These are phyloP conservation scores for Calonectria leucothoes DNA, from an alignment of 2,329 filamentous ascomycete species.

Conservation along the genomic window DNA sequence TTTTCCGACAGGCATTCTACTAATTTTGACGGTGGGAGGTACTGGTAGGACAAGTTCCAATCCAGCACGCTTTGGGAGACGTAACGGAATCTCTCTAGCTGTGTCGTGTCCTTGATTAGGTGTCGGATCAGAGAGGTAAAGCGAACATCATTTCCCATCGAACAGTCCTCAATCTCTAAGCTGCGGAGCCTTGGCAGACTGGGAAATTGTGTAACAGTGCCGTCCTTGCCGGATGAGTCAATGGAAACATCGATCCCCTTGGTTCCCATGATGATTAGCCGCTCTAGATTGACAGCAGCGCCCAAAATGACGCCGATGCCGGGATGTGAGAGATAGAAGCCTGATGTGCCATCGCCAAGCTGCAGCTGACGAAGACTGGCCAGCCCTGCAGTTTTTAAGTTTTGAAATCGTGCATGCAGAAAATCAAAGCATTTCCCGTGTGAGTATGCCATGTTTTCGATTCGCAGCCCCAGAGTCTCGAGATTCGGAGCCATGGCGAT, in stretches of 20 bases:
- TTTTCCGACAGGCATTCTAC: neutral
- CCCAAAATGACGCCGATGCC: neutral
- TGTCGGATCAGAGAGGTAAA: neutral
- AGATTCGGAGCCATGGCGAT: neutral
- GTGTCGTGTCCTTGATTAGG: neutral
- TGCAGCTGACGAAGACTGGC: neutral
- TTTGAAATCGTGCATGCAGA: neutral
- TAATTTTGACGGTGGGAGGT: neutral
- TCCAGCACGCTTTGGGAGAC: neutral
- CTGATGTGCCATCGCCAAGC: neutral
- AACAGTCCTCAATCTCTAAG: neutral
- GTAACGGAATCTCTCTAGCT: neutral
- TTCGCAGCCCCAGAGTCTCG: neutral
- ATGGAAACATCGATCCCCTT: neutral
- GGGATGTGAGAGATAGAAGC: neutral
- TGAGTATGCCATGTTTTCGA: neutral
- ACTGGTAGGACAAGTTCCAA: neutral
- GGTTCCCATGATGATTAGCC: neutral
- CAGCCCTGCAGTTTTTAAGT: neutral
- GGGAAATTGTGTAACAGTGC: neutral
- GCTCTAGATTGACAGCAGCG: neutral
- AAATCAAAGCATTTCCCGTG: neutral
- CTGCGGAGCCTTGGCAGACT: neutral
- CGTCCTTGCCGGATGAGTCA: neutral
- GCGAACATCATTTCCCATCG: neutral